Evolutionary conservation across 1,139 yeast genomes (phyloP).

Genomic region (Sugiyamaella grinbergsii): DNA sequence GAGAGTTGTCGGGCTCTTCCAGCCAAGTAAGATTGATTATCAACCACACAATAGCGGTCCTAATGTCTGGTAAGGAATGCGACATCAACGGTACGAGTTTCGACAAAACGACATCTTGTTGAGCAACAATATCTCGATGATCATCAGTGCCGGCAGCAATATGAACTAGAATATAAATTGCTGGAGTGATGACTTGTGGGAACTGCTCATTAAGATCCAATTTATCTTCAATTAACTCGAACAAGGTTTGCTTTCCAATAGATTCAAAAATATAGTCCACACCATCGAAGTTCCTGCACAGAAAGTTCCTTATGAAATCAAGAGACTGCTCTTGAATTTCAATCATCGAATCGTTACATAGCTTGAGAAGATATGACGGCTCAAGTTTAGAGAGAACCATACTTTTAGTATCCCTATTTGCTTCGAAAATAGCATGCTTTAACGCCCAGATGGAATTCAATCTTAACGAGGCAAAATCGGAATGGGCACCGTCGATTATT

Average conservation of each 20-base stretch:
- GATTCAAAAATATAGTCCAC: conserved; percentile 48
- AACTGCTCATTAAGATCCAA: conserved; percentile 25
- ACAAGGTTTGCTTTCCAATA: conserved; percentile 40
- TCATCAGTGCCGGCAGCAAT: conserved; percentile 57
- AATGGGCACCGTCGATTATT: conserved; percentile 46
- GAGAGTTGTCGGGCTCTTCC: conserved; percentile 39
- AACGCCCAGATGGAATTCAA: conserved; percentile 58
- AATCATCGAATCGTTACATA: conserved; percentile 52
- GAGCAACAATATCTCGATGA: conserved; percentile 50
- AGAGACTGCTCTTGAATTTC: conserved; percentile 67
- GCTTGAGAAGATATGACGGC: conserved; percentile 52
- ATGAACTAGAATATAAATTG: conserved; percentile 58
- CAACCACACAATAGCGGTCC: conserved; percentile 60
- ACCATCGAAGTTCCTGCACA: conserved; percentile 64
- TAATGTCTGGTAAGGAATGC: conserved; percentile 48
- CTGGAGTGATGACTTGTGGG: conserved; percentile 46
- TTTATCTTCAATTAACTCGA: conserved; percentile 35
- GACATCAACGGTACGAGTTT: conserved; percentile 43
- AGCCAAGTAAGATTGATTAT: conserved; percentile 60
- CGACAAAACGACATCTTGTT: conserved; percentile 47
- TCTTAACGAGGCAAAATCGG: conserved; percentile 44
- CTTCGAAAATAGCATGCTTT: conserved; percentile 55
- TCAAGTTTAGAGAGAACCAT: conserved; percentile 49
- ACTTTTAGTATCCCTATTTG: conserved; percentile 41
- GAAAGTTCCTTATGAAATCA: conserved; percentile 72